Conservation (phyloP, 148 eudicot genomes). For the Spergularia marina region DNA sequence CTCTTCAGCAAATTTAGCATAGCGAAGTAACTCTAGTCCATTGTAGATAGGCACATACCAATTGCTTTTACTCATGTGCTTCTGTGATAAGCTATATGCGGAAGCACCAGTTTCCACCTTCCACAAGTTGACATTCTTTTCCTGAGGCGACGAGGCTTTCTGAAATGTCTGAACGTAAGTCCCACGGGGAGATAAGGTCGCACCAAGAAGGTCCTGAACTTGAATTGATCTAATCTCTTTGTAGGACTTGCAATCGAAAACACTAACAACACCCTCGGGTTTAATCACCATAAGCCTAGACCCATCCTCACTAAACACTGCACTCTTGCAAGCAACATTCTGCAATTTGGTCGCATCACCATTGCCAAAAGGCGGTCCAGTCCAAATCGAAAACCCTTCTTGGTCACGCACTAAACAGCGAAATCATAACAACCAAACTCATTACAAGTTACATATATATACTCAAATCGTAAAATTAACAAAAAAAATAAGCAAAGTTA, state of each 20-base stretch:
- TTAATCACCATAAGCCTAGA: slow-evolving; percentile 66
- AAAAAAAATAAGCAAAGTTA: neutral
- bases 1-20: neutral
- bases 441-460: neutral
- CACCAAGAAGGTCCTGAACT: slow-evolving; percentile 57
- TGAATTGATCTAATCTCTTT: slow-evolving; percentile 58
- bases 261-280: slow-evolving; percentile 50
- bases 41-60: slow-evolving; percentile 44
- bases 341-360: slow-evolving; percentile 56
- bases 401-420: slow-evolving; percentile 61
- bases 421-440: slow-evolving; percentile 4
- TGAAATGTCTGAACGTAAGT: slow-evolving; percentile 88
- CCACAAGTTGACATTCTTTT: slow-evolving; percentile 79
- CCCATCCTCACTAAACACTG: slow-evolving; percentile 81
- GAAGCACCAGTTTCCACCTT: slow-evolving; percentile 60
- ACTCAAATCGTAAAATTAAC: neutral
- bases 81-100: slow-evolving; percentile 58
- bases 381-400: slow-evolving; percentile 67
- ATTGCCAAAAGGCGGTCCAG: slow-evolving; percentile 73
- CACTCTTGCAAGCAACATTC: slow-evolving; percentile 56
- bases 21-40: slow-evolving; percentile 9
- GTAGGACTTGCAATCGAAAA: slow-evolving; percentile 62
- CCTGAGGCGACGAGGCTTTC: slow-evolving; percentile 65
- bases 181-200: slow-evolving; percentile 72
- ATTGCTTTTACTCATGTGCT: slow-evolving; percentile 74